A percentile compares a stretch with the other conserved stretches of the same genome.
Conservation (phyloP, 2,329 filamentous ascomycete genomes). For the Monosporascus ibericus region DNA sequence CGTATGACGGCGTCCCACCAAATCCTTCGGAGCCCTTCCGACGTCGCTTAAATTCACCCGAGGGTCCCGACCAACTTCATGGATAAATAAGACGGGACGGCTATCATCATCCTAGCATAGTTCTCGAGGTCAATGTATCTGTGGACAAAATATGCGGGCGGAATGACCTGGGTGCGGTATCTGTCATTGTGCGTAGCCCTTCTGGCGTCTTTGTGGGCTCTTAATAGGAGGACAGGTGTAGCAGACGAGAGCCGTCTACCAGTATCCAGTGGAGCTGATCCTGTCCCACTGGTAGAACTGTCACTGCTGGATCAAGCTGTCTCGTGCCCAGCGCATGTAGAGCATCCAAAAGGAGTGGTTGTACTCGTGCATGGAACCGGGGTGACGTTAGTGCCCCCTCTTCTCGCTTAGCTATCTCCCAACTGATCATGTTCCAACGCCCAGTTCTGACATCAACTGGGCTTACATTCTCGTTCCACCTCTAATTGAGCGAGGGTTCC, state of each 20-base stretch:
- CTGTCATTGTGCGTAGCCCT: not conserved
- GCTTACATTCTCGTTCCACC: not conserved
- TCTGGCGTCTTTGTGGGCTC: not conserved
- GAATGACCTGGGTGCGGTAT: not conserved
- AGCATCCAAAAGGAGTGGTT: constrained; percentile 1
- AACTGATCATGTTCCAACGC: not conserved
- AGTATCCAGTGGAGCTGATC: not conserved
- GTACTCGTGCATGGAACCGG: constrained; percentile 3
- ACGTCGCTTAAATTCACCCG: not conserved
- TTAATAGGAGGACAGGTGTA: not conserved
- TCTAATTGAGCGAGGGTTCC: constrained; percentile 1
- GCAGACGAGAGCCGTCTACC: not conserved
- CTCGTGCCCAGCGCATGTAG: not conserved
- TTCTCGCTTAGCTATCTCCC: not conserved
- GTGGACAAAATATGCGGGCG: too few relatives aligned
- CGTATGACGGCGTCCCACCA: not conserved
- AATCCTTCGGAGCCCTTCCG: not conserved
- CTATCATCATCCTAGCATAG: too few relatives aligned
- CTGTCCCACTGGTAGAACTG: not conserved
- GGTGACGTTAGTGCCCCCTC: not conserved
- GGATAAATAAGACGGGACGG: not conserved
- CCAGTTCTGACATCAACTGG: constrained; percentile 1
- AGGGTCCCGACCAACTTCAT: not conserved
- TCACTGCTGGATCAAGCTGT: not conserved
- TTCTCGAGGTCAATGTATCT: not conserved